Evolutionary conservation across 2,329 filamentous ascomycete genomes (phyloP).

Genomic region (Diaporthe citri): DNA sequence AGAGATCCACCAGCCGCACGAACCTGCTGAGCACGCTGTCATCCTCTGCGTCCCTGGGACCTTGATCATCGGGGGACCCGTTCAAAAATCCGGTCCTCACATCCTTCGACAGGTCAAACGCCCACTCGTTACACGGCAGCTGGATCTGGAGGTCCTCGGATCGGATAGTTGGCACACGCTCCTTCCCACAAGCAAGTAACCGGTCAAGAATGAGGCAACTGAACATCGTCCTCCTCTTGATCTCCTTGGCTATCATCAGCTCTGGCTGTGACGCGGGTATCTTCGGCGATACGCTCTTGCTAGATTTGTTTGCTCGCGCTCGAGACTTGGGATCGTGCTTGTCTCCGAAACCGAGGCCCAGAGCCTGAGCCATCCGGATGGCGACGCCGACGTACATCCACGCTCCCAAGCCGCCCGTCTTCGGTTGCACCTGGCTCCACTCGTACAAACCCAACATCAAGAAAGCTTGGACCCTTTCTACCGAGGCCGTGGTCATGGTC

Average conservation of each 20-base stretch:
- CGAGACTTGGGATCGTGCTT: constrained; percentile 46
- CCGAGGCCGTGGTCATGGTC: constrained; percentile 63
- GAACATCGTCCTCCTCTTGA: constrained; percentile 78
- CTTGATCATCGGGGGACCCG: constrained; percentile 39
- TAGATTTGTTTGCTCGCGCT: constrained; percentile 30
- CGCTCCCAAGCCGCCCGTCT: constrained; percentile 66
- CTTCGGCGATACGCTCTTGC: constrained; percentile 7
- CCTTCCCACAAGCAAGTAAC: constrained; percentile 74
- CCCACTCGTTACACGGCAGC: constrained; percentile 75
- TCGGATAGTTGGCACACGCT: constrained; percentile 70
- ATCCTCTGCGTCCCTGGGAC: constrained; percentile 48
- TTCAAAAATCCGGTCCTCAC: constrained; percentile 65
- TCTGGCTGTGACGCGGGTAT: constrained; percentile 44
- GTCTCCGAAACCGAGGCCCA: constrained; percentile 72
- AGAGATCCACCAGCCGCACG: constrained; percentile 69
- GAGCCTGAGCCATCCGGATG: constrained; percentile 72
- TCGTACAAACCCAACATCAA: constrained; percentile 80
- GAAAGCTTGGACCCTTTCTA: constrained; percentile 75
- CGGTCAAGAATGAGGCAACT: constrained; percentile 81
- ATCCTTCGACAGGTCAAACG: constrained; percentile 72
- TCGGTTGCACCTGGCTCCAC: constrained; percentile 72
- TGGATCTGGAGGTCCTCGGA: constrained; percentile 73
- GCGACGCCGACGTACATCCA: constrained; percentile 77
- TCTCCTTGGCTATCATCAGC: constrained; percentile 71
- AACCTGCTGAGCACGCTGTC: constrained; percentile 66